Conservation (phyloP, 805 yeast species). For the Pichia insulana region DNA sequence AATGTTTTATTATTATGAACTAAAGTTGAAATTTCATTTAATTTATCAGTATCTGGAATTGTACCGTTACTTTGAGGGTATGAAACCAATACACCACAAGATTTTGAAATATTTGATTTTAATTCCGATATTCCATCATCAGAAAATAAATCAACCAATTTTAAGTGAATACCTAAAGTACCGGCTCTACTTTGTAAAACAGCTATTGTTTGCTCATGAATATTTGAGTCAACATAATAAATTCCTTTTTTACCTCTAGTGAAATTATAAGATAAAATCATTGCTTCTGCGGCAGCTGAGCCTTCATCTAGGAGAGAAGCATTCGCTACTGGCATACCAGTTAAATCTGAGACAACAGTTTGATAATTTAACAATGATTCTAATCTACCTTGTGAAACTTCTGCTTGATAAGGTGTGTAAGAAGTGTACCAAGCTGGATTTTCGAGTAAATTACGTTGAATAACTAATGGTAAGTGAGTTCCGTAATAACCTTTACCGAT, state of each 20-base stretch:
- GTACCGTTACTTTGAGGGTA: conserved; percentile 87
- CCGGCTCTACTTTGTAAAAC: conserved; percentile 74
- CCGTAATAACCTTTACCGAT: conserved; percentile 96
- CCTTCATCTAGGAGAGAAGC: conserved; percentile 95
- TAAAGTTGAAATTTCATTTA: conserved; percentile 48
- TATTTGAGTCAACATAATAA: conserved; percentile 64
- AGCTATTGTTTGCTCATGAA: conserved; percentile 79
- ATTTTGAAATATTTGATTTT: conserved; percentile 26
- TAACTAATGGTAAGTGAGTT: conserved; percentile 82
- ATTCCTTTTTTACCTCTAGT: conserved; percentile 56
- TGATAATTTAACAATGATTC: conserved; percentile 87
- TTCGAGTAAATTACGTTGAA: conserved; percentile 86
- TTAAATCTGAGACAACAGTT: conserved; percentile 81
- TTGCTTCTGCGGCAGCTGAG: conserved; percentile 95
- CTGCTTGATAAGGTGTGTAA: conserved; percentile 97
- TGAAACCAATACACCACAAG: conserved; percentile 81
- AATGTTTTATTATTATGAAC: conserved; percentile 69
- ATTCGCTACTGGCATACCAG: conserved; percentile 92
- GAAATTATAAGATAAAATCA: conserved; percentile 70
- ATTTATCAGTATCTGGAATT: conserved; percentile 39
- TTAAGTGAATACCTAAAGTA: conserved; percentile 60
- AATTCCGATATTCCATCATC: conserved; percentile 30
- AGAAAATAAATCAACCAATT: conserved; percentile 45
- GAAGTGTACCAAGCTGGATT: conserved; percentile 98
- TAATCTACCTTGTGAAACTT: conserved; percentile 92